Evolutionary conservation across 805 yeast genomes (phyloP).

Genomic region (Clavispora asparagi): DNA sequence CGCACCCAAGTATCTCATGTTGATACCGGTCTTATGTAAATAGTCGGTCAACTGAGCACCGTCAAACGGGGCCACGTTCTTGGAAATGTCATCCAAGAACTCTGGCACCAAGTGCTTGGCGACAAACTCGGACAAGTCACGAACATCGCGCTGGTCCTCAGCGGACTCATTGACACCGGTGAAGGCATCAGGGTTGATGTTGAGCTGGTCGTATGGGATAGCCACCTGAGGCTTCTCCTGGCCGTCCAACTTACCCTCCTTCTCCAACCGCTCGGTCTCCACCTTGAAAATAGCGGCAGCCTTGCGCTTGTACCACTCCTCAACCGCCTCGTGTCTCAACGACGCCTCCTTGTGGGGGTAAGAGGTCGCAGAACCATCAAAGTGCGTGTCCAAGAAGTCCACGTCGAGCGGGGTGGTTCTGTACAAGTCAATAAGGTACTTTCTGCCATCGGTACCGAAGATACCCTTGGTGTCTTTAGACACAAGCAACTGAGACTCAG

Average conservation of each 20-base stretch:
- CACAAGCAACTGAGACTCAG: constrained; percentile 49
- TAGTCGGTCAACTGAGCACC: constrained; percentile 66
- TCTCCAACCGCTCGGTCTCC: constrained; percentile 43
- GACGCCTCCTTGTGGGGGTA: constrained; percentile 82
- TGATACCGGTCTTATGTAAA: constrained; percentile 80
- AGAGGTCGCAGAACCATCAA: constrained; percentile 35
- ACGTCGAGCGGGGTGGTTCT: constrained; percentile 83
- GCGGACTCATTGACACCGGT: constrained; percentile 35
- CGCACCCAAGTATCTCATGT: constrained; percentile 78
- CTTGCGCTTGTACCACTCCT: constrained; percentile 79
- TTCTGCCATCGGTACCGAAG: constrained; percentile 77
- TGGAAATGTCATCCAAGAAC: constrained; percentile 51
- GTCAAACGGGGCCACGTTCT: constrained; percentile 67
- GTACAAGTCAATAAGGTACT: constrained; percentile 78
- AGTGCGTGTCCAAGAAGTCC: constrained; percentile 60
- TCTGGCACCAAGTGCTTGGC: constrained; percentile 55
- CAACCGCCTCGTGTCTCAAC: constrained; percentile 83
- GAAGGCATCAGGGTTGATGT: constrained; percentile 79
- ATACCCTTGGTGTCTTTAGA: constrained; percentile 84
- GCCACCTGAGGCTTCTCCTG: constrained; percentile 45
- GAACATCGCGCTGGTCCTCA: constrained; percentile 59
- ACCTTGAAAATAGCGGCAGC: constrained; percentile 48
- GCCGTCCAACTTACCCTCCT: constrained; percentile 30
- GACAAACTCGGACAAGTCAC: constrained; percentile 65
- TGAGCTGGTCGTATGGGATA: constrained; percentile 48